phyloP scores from a whole-genome alignment of 495 filamentous ascomycete species.

The Aspergillus sclerotioniger region DNA sequence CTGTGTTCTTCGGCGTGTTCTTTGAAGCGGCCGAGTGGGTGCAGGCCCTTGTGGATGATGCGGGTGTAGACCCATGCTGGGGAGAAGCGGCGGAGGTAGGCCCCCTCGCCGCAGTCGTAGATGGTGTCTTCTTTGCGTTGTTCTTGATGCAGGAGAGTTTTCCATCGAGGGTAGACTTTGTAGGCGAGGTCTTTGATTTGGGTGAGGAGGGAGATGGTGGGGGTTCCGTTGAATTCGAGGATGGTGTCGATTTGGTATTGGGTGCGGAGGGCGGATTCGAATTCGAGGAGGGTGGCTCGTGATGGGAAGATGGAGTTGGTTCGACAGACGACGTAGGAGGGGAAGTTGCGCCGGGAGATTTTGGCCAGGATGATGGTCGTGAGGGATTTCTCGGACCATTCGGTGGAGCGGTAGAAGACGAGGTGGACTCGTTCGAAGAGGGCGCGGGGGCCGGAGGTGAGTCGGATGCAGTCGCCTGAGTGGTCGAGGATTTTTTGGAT shows the following conservation, averaged over 20 bases:
- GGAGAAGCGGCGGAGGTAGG: slow-evolving; percentile 86
- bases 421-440: slow-evolving; percentile 93
- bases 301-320: slow-evolving; percentile 86
- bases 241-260: slow-evolving; percentile 82
- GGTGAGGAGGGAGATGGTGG: slow-evolving; percentile 60
- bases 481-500: slow-evolving; percentile 73
- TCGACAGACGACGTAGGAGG: slow-evolving; percentile 84
- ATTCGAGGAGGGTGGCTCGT: slow-evolving; percentile 73
- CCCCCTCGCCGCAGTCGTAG: slow-evolving; percentile 83
- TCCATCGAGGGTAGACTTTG: slow-evolving; percentile 78
- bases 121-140: slow-evolving; percentile 74
- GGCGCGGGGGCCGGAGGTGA: slow-evolving; percentile 69
- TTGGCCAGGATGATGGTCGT: slow-evolving; percentile 93
- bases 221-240: slow-evolving; percentile 80
- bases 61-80: slow-evolving; percentile 93
- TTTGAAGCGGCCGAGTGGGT: slow-evolving; percentile 81
- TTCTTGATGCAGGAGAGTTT: slow-evolving; percentile 68
- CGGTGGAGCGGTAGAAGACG: slow-evolving; percentile 93
- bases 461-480: slow-evolving; percentile 79
- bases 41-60: slow-evolving; percentile 82
- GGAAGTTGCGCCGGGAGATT: slow-evolving; percentile 82
- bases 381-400: slow-evolving; percentile 96
- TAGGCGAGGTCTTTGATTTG: slow-evolving; percentile 72
- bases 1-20: slow-evolving; percentile 74
- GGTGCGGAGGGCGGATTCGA: slow-evolving; percentile 79